These are phyloP conservation scores for Hirsutella minnesotensis DNA, from an alignment of 2,329 filamentous ascomycete genomes.

Conservation along the genomic window DNA sequence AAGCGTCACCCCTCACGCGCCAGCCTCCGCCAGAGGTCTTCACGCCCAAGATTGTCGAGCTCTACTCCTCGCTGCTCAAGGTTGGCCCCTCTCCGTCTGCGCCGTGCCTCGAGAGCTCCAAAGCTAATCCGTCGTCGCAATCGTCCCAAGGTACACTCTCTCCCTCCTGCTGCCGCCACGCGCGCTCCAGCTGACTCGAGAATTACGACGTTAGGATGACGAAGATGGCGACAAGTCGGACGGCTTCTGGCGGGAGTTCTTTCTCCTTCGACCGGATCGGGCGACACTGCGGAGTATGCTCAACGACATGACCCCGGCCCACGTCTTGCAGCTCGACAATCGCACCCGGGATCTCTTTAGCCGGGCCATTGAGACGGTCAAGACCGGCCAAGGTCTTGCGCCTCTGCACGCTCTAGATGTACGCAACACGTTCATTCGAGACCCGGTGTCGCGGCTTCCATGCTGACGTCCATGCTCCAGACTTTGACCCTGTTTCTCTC, in stretches of 20 bases:
- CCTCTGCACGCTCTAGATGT: conserved; percentile 82
- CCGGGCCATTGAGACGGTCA: conserved; percentile 58
- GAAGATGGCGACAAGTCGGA: conserved; percentile 62
- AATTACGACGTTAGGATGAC: conserved; percentile 38
- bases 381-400: conserved; percentile 44
- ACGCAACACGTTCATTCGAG: conserved; percentile 18
- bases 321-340: conserved; percentile 65
- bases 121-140: conserved; percentile 4
- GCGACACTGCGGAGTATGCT: conserved; percentile 56
- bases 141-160: conserved; percentile 15
- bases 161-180: conserved; percentile 4
- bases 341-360: conserved; percentile 70
- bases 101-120: conserved; percentile 2
- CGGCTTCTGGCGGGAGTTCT: conserved; percentile 95
- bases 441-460: background rate
- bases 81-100: conserved; percentile 24
- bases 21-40: conserved; percentile 84
- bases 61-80: conserved; percentile 80
- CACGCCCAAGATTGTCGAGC: conserved; percentile 82
- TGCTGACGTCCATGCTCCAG: conserved; percentile 29
- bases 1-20: conserved; percentile 85
- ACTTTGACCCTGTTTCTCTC: conserved; percentile 83
- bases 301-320: conserved; percentile 57
- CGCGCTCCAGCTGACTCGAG: conserved; percentile 16
- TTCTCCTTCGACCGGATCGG: conserved; percentile 73